Percentiles rank a stretch among this genome's conserved stretches.
Conservation (phyloP, 2,329 filamentous ascomycete genomes). For the Nemania serpens region DNA sequence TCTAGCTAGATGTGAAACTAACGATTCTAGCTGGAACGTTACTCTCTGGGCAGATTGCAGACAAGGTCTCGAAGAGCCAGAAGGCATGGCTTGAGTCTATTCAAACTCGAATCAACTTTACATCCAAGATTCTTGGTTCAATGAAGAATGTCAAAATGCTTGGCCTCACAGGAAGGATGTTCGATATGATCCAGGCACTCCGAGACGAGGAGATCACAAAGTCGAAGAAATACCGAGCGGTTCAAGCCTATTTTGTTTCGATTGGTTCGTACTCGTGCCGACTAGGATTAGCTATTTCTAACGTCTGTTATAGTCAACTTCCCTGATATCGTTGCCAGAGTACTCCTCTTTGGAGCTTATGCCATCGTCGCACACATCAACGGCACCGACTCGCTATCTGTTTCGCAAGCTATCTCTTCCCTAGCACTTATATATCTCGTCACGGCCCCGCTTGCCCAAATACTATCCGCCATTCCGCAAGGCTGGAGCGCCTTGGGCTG, state of each 20-base stretch:
- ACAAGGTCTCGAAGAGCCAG: constrained; percentile 17
- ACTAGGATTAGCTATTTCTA: not conserved
- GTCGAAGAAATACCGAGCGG: constrained; percentile 16
- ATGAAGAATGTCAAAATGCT: constrained; percentile 27
- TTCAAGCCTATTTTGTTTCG: constrained; percentile 13
- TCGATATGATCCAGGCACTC: constrained; percentile 11
- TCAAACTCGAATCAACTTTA: constrained; percentile 17
- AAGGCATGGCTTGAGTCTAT: constrained; percentile 18
- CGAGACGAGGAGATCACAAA: constrained; percentile 18
- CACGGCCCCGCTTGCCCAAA: constrained; percentile 5
- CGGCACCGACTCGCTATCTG: constrained; percentile 13
- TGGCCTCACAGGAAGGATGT: constrained; percentile 18
- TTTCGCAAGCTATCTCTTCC: constrained; percentile 23
- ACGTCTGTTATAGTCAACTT: constrained; percentile 5
- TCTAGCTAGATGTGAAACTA: not conserved
- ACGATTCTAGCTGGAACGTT: constrained; percentile 10
- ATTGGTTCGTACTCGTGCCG: constrained; percentile 1
- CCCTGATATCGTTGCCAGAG: constrained; percentile 10
- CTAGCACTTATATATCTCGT: constrained; percentile 18
- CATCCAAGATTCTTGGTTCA: constrained; percentile 16
- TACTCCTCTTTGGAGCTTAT: constrained; percentile 21
- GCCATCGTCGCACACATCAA: constrained; percentile 21
- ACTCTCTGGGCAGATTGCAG: constrained; percentile 14
- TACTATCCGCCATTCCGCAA: constrained; percentile 15
- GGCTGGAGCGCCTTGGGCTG: constrained; percentile 21